These are phyloP conservation scores for Starmerella asiatica DNA, from an alignment of 805 yeast species.

Conservation along the genomic window DNA sequence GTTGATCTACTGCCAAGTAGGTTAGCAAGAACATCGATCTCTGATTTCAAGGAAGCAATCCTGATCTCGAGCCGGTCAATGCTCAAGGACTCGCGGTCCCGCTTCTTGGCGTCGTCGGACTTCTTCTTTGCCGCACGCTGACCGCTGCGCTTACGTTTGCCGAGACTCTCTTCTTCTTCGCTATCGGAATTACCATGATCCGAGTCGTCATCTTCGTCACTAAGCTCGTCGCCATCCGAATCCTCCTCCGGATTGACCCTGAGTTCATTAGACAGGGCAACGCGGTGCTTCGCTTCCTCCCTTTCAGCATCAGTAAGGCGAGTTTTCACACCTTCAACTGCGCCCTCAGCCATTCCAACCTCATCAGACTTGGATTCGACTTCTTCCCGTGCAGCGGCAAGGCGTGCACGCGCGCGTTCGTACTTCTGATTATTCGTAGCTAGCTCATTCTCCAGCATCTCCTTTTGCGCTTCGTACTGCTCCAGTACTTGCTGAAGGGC, in stretches of 20 bases:
- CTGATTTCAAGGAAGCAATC: conserved; percentile 1
- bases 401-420: conserved; percentile 36
- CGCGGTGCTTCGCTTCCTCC: conserved; percentile 3
- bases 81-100: conserved; percentile 3
- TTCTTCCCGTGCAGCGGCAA: conserved; percentile 51
- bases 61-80: conserved; percentile 8
- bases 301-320: conserved; percentile 13
- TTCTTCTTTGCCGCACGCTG: not conserved
- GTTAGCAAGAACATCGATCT: conserved; percentile 7
- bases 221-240: not conserved
- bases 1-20: not conserved
- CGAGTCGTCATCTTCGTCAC: conserved; percentile 1
- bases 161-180: not conserved
- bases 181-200: conserved; percentile 1
- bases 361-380: conserved; percentile 51
- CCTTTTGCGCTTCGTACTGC: conserved; percentile 9
- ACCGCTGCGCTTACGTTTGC: conserved; percentile 2
- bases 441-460: conserved; percentile 18
- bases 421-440: conserved; percentile 12
- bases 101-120: not conserved
- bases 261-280: conserved; percentile 10
- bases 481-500: conserved; percentile 15
- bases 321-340: conserved; percentile 8
- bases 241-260: conserved; percentile 1
- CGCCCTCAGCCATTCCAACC: conserved; percentile 32